Base-by-base conservation (phyloP, 768 basidiomycete species). In the Boletellus ananiceps region DNA sequence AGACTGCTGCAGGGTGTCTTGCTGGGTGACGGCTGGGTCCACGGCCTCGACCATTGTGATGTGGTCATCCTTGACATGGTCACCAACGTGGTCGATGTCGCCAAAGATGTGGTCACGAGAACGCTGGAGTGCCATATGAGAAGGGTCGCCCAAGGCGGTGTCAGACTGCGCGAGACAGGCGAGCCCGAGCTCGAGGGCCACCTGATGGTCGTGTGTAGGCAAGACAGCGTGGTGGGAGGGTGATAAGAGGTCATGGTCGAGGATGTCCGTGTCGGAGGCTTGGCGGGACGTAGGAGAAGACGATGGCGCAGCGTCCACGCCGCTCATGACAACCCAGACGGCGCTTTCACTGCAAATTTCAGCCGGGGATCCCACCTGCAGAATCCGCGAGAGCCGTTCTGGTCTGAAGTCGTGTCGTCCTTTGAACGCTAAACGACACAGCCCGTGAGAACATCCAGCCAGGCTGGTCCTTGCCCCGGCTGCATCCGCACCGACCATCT, bases 1-100 rank as follows among this genome's bases (percentile, higher is more conserved):
- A 53, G 78, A 65, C 74, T 79, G 85, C 39, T 82, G 82, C 59
- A 78, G 78, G 23, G 73, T 65, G 47, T 84, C 84, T 57, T 86
- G 84, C 35, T 66, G 63, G 29, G 63, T 66, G 46, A 69, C 71
- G 45, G 68, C 68, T 13, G 66, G 71, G 41, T 71, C 70, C 49
- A 68, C 66, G 45, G 66, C 57, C 64, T 68, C 66, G 57, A 69
- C 57, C 56, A 68, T 57, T 47, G 57, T 53, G 50, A 69, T 66
- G 47, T 60, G 64, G 58, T 60, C 55, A 41, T 68, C 59, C 52
- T 68, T 69, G 57, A 48, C 47, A 44, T 62, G 59, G 57, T 57
- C 66, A 55, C 50, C 54, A 66, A 69, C 68, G 55, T 69, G 68
- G 50, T 56, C 62, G 43, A 67, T 61, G 66, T 66, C 66, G 51